Base-by-base conservation (phyloP, 2,329 filamentous ascomycete species). In the Periglandula ipomoeae region DNA sequence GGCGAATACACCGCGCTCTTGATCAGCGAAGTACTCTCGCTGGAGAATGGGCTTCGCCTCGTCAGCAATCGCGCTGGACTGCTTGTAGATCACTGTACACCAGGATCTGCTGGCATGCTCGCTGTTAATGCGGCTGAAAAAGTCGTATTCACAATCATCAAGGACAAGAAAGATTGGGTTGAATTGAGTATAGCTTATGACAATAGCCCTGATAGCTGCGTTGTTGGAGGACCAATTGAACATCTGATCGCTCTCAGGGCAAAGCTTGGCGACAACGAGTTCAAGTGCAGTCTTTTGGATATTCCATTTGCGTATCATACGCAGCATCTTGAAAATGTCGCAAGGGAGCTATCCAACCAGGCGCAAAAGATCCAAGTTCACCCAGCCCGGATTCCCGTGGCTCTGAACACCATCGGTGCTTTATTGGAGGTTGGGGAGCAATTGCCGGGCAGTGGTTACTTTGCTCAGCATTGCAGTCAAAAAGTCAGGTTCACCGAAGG, bases 11-110 rank as follows among this genome's bases (percentile, higher is more conserved):
- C 53, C 0, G 58, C 70, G 86, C 32, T 89, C 7, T 75, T 86
- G 57, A 75, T 82, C 40, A 81, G 84, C 45, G 85, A 84, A 46
- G 84, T 88, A 17, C 70, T 89, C 20, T 85, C 83, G 11, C 81
- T 79, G 20, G 80, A 79, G 56, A 85, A 89, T 61, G 79, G 84
- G 59, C 76, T 91, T 50, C 84, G 82, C 55, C 72, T 90, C 1
- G 84, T 89, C 22, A 85, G 85, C 39, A 65, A 71, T 48, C 78
- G 87, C 54, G 85, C 85, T n/a, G 70, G 78, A 59, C 71, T 87
- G 10, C 72, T 89, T 3, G 75, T 81, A 40, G 70, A 79, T 48
- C 76, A 78, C 56, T 89, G 85, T 70, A 81, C 75, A n/a, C 70
- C 34, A 10, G 78, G 81, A 51, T 85, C 79, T 1, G 85, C 89